Evolutionary conservation across 116 monocot genomes (phyloP).

Genomic region (Dioscorea cayenensis): DNA sequence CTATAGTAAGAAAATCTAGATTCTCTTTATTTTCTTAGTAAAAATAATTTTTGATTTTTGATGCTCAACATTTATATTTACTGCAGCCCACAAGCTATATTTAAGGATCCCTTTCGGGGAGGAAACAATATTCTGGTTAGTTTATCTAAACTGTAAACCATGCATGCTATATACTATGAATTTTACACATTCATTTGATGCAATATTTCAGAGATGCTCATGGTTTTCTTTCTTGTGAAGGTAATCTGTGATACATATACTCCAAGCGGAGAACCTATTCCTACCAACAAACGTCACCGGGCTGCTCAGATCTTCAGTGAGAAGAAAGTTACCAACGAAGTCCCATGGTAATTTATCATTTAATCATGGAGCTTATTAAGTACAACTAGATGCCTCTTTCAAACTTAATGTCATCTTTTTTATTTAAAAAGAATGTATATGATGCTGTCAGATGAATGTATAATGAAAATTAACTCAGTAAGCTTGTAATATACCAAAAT

Average conservation of each 20-base stretch:
- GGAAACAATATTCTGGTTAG: constrained; percentile 88
- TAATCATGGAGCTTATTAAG: neutral
- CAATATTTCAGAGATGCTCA: neutral
- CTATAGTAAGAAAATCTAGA: constrained; percentile 48
- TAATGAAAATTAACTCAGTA: neutral
- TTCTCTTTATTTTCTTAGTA: neutral
- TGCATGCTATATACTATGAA: neutral
- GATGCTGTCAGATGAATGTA: neutral
- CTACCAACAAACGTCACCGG: constrained; percentile 68
- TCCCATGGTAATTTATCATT: constrained; percentile 57
- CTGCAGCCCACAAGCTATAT: constrained; percentile 85
- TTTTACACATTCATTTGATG: neutral
- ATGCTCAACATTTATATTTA: neutral
- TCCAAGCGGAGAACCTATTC: constrained; percentile 76
- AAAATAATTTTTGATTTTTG: neutral
- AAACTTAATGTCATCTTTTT: neutral
- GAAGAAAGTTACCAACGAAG: constrained; percentile 53
- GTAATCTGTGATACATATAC: constrained; percentile 87
- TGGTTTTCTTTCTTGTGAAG: constrained; percentile 26
- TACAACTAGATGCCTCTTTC: neutral
- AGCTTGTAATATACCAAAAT: neutral
- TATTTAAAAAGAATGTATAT: neutral
- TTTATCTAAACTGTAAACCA: neutral
- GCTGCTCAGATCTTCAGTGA: constrained; percentile 73
- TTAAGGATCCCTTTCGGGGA: constrained; percentile 84